A percentile compares a stretch with the other conserved stretches of the same genome.
These are phyloP conservation scores for Pezizomycotina sp. DNA, from an alignment of 2,329 filamentous ascomycete species.

Conservation along the genomic window DNA sequence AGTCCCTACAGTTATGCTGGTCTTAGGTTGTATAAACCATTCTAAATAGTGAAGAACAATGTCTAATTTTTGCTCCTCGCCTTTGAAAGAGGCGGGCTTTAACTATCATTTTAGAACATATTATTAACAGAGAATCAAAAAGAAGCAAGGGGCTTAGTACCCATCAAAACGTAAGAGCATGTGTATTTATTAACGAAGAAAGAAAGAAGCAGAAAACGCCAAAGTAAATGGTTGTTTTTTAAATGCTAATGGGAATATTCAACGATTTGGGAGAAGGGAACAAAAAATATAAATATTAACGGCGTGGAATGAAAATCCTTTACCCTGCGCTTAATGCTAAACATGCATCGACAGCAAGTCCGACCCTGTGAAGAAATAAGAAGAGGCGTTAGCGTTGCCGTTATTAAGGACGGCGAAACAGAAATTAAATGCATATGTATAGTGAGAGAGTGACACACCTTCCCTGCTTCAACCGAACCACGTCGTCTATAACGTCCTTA, in stretches of 20 bases:
- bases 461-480: conserved; percentile 88
- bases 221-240: background rate
- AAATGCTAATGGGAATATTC: background rate
- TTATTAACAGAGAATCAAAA: too few species aligned
- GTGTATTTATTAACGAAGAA: background rate
- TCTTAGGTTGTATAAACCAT: too few species aligned
- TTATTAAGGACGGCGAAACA: conserved; percentile 9
- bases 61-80: too few species aligned
- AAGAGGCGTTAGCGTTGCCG: conserved; percentile 7
- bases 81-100: too few species aligned
- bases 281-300: too few species aligned
- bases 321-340: conserved; percentile 44
- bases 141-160: conserved; percentile 1
- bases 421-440: background rate
- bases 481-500: conserved; percentile 85
- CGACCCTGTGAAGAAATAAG: conserved; percentile 41
- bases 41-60: too few species aligned
- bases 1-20: too few species aligned
- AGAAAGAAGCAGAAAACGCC: background rate
- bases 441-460: conserved; percentile 43
- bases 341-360: conserved; percentile 71
- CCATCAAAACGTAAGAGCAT: background rate
- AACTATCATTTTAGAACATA: too few species aligned
- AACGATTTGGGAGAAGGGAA: background rate
- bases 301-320: too few species aligned